These are phyloP conservation scores for Arabidopsis arenosa DNA, from an alignment of 345 rosid species.

Conservation along the genomic window DNA sequence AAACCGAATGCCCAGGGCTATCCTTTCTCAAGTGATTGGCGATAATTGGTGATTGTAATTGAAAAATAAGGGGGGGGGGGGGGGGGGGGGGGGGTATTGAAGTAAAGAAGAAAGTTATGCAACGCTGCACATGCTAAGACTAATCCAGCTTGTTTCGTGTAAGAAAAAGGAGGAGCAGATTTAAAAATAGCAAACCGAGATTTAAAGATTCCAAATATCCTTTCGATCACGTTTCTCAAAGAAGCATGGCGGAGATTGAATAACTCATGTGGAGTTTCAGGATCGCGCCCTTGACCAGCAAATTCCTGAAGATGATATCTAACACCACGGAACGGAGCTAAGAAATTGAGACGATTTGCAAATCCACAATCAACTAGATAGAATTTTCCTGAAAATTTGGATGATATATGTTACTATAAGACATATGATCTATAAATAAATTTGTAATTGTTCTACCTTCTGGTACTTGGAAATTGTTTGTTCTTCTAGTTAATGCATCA, in stretches of 20 bases:
- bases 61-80: too few relatives aligned
- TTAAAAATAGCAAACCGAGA: background rate
- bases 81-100: too few relatives aligned
- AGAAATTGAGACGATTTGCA: background rate
- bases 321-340: background rate
- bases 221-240: background rate
- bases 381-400: background rate
- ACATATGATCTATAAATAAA: background rate
- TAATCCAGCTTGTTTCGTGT: background rate
- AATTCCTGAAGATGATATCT: background rate
- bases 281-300: background rate
- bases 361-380: constrained; percentile 3
- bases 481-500: background rate
- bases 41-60: background rate
- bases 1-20: too few relatives aligned
- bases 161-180: background rate
- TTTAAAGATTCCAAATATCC: background rate
- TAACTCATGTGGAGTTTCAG: background rate
- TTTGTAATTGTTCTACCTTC: background rate
- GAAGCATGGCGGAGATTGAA: background rate
- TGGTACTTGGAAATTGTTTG: background rate
- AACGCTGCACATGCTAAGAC: background rate
- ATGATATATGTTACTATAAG: background rate
- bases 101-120: constrained; percentile 6
- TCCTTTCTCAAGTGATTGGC: background rate